Evolutionary conservation across 2,329 filamentous ascomycete genomes (phyloP), one percentile per base, ranked within the genome.

Genomic region (Knufia fluminis): DNA sequence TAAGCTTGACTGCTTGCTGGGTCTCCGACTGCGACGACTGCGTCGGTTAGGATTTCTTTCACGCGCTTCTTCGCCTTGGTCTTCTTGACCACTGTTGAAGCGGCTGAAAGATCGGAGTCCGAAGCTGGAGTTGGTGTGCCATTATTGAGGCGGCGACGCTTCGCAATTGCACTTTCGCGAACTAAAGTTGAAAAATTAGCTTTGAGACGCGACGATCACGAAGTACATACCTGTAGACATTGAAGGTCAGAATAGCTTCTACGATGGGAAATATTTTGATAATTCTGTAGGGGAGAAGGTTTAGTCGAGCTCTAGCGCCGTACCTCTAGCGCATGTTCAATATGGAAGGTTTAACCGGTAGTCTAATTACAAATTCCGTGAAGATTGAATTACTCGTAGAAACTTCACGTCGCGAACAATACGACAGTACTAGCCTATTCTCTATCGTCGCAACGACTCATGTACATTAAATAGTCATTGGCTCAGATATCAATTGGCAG

Each of bases 191-290:
- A 8, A 41, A 23, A 20, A 17, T 22, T 9, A 24, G 38, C 38
- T 41, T 38, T 4, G 6, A 41, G 6, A 8, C 6, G 6, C 8
- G 16, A 7, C 22, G 17, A 8, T 41, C n/a, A 6, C 9, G 7
- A 22, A 3, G 7, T 9, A 41, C 19, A 41, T 10, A 24, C 38
- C 51, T 49, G 33, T 36, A 36, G 33, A 6, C 33, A 36, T 36
- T 36, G 33, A 7, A 36, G 41, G 54, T 47, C 38, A 38, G 52
- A 39, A 53, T 50, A 22, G 52, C 52, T 22, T 54, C 52, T 44
- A 54, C 52, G 41, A 50, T 52, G 26, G 55, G 47, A 10, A 46
- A 43, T 41, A 47, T 43, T 52, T 53, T 53, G 54, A 28, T 12
- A 28, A 28, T 12, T 28, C 26, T 28, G 26, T 28, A 28, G 12